These are phyloP conservation scores for Penicillium paxilli DNA, from an alignment of 495 filamentous ascomycete species.

Conservation along the genomic window DNA sequence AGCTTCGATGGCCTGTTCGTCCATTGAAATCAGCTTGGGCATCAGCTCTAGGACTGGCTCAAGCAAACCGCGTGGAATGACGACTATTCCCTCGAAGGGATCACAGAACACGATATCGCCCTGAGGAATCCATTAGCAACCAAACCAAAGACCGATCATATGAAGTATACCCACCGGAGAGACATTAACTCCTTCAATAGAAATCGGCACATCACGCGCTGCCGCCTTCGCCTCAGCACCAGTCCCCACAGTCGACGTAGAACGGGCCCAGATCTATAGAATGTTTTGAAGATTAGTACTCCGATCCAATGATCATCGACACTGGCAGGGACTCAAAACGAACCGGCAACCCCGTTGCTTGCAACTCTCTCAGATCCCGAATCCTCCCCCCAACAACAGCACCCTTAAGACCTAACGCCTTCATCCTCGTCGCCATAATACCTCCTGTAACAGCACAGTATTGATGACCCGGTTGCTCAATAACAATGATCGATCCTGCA, in stretches of 20 bases:
- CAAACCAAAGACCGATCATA: not conserved
- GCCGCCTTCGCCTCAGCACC: constrained; percentile 59
- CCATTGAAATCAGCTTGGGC: constrained; percentile 56
- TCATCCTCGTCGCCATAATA: constrained; percentile 67
- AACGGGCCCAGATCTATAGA: constrained; percentile 54
- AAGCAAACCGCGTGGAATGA: constrained; percentile 55
- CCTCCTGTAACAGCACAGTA: constrained; percentile 65
- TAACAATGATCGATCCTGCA: constrained; percentile 54
- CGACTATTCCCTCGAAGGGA: constrained; percentile 59
- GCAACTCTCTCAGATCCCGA: constrained; percentile 59
- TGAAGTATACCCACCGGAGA: constrained; percentile 35
- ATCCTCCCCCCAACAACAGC: constrained; percentile 61
- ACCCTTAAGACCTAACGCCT: constrained; percentile 50
- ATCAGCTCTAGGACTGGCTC: constrained; percentile 52
- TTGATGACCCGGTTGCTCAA: constrained; percentile 59
- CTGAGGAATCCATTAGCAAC: constrained; percentile 14
- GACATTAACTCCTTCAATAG: constrained; percentile 50
- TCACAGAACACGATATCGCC: constrained; percentile 68
- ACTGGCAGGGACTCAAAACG: constrained; percentile 14
- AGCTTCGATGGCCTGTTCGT: constrained; percentile 60
- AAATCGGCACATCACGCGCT: constrained; percentile 52
- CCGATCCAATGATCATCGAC: not conserved
- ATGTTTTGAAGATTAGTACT: not conserved
- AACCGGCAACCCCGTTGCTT: constrained; percentile 47
- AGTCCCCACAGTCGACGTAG: constrained; percentile 59